Conservation (phyloP, 495 filamentous ascomycete species). For the Penicillium nucicola region DNA sequence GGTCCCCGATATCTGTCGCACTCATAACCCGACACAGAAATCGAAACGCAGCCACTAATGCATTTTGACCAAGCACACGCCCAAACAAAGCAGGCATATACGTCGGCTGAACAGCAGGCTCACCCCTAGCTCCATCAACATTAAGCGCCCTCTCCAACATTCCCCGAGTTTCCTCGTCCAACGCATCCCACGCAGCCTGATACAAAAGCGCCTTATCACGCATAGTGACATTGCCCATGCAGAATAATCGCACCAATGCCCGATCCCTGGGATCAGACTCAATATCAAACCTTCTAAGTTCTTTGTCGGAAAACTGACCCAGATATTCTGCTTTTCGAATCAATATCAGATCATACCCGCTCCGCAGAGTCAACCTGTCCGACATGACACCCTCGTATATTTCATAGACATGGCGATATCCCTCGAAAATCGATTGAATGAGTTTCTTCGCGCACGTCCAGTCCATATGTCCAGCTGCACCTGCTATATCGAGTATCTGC, state of each 20-base stretch:
- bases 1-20: not conserved
- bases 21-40: slow-evolving; percentile 17
- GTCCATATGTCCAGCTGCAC: slow-evolving; percentile 36
- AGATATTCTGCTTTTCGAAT: slow-evolving; percentile 19
- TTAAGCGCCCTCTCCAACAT: slow-evolving; percentile 24
- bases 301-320: no score
- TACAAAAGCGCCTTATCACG: slow-evolving; percentile 27
- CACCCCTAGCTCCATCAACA: slow-evolving; percentile 22
- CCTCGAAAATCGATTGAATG: slow-evolving; percentile 31
- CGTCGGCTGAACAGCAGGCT: slow-evolving; percentile 33
- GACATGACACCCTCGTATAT: slow-evolving; percentile 25
- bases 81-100: slow-evolving; percentile 32
- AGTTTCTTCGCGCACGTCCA: slow-evolving; percentile 33
- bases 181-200: slow-evolving; percentile 16
- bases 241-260: slow-evolving; percentile 30
- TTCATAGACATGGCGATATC: slow-evolving; percentile 26
- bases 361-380: slow-evolving; percentile 15
- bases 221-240: slow-evolving; percentile 31
- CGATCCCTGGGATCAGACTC: slow-evolving; percentile 18
- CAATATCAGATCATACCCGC: slow-evolving; percentile 33
- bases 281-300: slow-evolving; percentile 24
- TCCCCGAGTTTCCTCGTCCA: slow-evolving; percentile 17
- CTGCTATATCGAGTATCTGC: slow-evolving; percentile 36
- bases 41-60: slow-evolving; percentile 1
- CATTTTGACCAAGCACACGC: not conserved